phyloP scores from a whole-genome alignment of 257 asterid species.

The Rehmannia glutinosa region DNA sequence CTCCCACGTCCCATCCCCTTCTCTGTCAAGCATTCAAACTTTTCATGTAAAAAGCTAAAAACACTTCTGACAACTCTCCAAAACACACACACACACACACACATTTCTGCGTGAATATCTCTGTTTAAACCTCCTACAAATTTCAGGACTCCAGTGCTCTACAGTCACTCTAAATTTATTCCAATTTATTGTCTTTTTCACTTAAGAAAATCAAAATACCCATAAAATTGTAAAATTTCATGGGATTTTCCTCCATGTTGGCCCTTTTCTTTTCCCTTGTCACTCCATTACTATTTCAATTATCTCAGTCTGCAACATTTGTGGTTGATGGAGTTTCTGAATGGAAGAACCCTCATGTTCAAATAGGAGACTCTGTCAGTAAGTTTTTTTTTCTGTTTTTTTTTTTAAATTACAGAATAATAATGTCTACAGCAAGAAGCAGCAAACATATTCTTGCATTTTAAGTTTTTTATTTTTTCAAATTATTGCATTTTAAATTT shows the following conservation, averaged over 20 bases:
- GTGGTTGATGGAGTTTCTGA: slow-evolving; percentile 74
- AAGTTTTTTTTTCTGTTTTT: slow-evolving; percentile 22
- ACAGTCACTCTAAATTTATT: not conserved
- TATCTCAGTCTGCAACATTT: slow-evolving; percentile 47
- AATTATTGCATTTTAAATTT: not conserved
- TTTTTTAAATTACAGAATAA: not conserved
- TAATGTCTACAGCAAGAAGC: not conserved
- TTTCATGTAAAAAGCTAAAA: slow-evolving; percentile 36
- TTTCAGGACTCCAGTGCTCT: not conserved
- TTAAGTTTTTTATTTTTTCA: not conserved
- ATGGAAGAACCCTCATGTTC: slow-evolving; percentile 73
- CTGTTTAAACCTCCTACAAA: slow-evolving; percentile 11
- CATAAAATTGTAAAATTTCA: not conserved
- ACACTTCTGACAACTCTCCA: slow-evolving; percentile 44
- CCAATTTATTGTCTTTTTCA: not conserved
- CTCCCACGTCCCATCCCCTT: slow-evolving; percentile 29
- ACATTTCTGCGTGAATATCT: slow-evolving; percentile 11
- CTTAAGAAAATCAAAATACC: not conserved
- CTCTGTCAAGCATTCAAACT: slow-evolving; percentile 33
- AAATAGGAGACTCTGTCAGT: slow-evolving; percentile 81
- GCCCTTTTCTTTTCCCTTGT: slow-evolving; percentile 26
- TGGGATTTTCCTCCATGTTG: slow-evolving; percentile 31
- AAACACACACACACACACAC: slow-evolving; percentile 20
- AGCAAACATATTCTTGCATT: not conserved
- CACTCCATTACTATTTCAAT: slow-evolving; percentile 26